phyloP scores from a whole-genome alignment of 2,329 filamentous ascomycete genomes.

The Aspergillus fischeri region DNA sequence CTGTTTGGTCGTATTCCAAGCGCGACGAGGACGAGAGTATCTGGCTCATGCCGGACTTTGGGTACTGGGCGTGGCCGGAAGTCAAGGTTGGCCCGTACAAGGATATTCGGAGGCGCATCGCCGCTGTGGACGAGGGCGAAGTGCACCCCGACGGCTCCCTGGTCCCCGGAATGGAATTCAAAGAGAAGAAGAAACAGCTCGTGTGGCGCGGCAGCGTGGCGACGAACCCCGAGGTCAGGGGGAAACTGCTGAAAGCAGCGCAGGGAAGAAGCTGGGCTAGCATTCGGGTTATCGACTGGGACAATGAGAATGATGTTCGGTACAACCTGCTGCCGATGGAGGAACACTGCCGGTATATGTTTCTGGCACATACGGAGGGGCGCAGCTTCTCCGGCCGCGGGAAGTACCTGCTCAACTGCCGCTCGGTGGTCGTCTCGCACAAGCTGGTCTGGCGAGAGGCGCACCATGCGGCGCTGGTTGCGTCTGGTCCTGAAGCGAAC shows the following conservation, averaged over 20 bases:
- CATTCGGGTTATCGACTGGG: conserved; percentile 42
- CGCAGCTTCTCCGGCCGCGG: conserved; percentile 52
- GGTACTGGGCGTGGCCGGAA: conserved; percentile 52
- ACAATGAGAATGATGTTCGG: conserved; percentile 34
- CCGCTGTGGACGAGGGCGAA: conserved; percentile 32
- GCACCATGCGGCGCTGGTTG: conserved; percentile 45
- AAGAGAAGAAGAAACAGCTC: conserved; percentile 43
- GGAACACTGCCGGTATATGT: conserved; percentile 54
- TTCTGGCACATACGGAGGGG: conserved; percentile 52
- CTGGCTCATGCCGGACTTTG: conserved; percentile 54
- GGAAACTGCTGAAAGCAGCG: conserved; percentile 36
- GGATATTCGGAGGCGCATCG: conserved; percentile 39
- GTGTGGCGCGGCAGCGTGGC: conserved; percentile 47
- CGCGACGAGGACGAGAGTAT: conserved; percentile 34
- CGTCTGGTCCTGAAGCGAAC: conserved; percentile 47
- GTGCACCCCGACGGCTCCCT: conserved; percentile 16
- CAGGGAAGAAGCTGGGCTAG: conserved; percentile 45
- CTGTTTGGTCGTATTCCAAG: conserved; percentile 45
- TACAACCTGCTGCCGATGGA: conserved; percentile 47
- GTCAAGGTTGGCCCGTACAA: conserved; percentile 43
- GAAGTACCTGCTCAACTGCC: conserved; percentile 52
- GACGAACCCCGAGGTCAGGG: conserved; percentile 36
- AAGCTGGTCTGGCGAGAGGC: conserved; percentile 47
- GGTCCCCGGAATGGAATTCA: conserved; percentile 19
- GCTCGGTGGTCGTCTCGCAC: conserved; percentile 48